Evolutionary conservation across 345 rosid species (phyloP).

Genomic region (Brassica nigra): DNA sequence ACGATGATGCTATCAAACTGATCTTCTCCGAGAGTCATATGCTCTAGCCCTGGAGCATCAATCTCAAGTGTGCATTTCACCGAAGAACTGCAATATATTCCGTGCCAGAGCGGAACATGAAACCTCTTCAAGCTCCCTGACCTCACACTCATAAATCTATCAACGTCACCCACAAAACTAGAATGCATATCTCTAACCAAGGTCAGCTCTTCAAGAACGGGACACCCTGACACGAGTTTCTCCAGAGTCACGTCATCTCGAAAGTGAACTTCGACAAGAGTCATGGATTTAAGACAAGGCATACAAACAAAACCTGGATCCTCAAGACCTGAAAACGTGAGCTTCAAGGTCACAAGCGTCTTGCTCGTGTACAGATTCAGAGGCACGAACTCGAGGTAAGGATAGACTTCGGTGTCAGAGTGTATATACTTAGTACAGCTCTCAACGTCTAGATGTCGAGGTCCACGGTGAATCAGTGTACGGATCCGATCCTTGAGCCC

Average conservation of each 20-base stretch:
- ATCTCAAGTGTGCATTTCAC: conserved; percentile 10
- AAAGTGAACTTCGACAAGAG: background rate
- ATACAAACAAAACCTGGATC: background rate
- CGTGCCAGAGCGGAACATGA: background rate
- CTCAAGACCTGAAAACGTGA: background rate
- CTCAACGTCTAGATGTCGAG: conserved; percentile 3
- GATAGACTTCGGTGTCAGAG: background rate
- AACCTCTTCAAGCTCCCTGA: background rate
- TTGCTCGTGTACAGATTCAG: conserved; percentile 1
- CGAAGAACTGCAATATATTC: background rate
- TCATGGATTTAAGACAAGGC: conserved; percentile 15
- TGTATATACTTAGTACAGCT: background rate
- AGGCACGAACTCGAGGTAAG: background rate
- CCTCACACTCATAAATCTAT: background rate
- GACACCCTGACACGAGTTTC: conserved; percentile 10
- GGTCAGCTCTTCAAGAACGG: conserved; percentile 17
- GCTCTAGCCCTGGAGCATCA: conserved; percentile 26
- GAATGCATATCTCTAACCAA: background rate
- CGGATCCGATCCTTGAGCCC: background rate
- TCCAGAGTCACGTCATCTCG: background rate
- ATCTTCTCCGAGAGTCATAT: background rate
- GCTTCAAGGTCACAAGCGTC: conserved; percentile 9
- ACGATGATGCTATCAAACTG: background rate
- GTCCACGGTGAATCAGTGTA: background rate
- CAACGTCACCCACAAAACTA: background rate